phyloP scores from a whole-genome alignment of 2,329 filamentous ascomycete species.

The Fusarium tupiense region DNA sequence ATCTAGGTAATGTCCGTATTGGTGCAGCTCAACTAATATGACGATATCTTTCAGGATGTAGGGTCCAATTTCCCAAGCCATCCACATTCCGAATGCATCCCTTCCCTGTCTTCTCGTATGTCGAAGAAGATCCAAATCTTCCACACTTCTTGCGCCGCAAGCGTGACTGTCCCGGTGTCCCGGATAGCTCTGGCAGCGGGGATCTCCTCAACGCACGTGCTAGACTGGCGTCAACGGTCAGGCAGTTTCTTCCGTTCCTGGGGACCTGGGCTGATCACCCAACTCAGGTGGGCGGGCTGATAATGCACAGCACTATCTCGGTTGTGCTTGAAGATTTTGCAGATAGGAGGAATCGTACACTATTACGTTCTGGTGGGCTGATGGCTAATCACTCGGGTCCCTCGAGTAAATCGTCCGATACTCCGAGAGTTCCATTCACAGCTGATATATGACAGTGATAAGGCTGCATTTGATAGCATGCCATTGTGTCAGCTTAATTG shows the following conservation, averaged over 20 bases:
- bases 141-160: neutral
- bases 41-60: neutral
- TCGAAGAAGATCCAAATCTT: neutral
- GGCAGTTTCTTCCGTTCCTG: neutral
- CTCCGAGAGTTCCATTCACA: neutral
- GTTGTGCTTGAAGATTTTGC: neutral
- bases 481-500: neutral
- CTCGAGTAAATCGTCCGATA: neutral
- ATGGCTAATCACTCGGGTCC: neutral
- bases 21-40: neutral
- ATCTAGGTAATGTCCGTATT: neutral
- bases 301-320: neutral
- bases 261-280: neutral
- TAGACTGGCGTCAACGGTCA: neutral
- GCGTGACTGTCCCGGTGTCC: neutral
- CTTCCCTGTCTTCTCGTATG: neutral
- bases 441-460: slow-evolving; percentile 15
- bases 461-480: neutral
- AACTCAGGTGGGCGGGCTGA: slow-evolving; percentile 8
- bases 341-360: neutral
- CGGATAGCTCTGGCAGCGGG: neutral
- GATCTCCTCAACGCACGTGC: neutral
- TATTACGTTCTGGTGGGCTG: slow-evolving; percentile 3
- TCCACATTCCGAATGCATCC: neutral
- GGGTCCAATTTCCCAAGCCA: neutral